Conservation (phyloP, 2,329 filamentous ascomycete species). For the Alternaria gaisen region DNA sequence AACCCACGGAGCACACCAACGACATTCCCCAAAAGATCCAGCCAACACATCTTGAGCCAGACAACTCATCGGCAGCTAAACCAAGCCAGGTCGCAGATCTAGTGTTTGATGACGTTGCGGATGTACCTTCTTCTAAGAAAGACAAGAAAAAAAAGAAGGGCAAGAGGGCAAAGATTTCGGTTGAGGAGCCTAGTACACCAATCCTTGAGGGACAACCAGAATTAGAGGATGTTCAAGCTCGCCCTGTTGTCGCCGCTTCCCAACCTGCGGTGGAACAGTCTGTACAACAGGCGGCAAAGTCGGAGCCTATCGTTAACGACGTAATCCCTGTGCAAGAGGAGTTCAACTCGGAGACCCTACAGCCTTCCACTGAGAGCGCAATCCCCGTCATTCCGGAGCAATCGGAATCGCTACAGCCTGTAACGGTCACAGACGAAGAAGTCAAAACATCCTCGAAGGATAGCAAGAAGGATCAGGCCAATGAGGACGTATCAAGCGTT, state of each 20-base stretch:
- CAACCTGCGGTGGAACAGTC: slow-evolving; percentile 5
- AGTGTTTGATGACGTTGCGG: background rate
- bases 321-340: slow-evolving; percentile 7
- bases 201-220: slow-evolving; percentile 16
- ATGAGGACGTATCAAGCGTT: slow-evolving; percentile 7
- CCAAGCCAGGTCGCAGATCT: background rate
- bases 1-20: background rate
- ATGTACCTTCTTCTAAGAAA: slow-evolving; percentile 23
- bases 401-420: slow-evolving; percentile 5
- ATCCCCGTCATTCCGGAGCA: slow-evolving; percentile 1
- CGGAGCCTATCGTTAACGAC: background rate
- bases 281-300: background rate
- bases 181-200: slow-evolving; percentile 25
- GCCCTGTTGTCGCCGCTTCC: background rate
- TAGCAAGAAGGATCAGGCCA: slow-evolving; percentile 38
- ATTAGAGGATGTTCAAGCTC: background rate
- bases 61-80: background rate
- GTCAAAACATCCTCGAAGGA: slow-evolving; percentile 50
- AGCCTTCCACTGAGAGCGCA: background rate
- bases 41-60: background rate
- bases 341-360: background rate
- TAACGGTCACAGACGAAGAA: slow-evolving; percentile 4
- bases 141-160: slow-evolving; percentile 41
- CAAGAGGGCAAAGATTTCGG: slow-evolving; percentile 28
- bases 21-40: background rate